These are phyloP conservation scores for Ceratobasidium papillatum DNA, from an alignment of 1,284 basidiomycete species.

Conservation along the genomic window DNA sequence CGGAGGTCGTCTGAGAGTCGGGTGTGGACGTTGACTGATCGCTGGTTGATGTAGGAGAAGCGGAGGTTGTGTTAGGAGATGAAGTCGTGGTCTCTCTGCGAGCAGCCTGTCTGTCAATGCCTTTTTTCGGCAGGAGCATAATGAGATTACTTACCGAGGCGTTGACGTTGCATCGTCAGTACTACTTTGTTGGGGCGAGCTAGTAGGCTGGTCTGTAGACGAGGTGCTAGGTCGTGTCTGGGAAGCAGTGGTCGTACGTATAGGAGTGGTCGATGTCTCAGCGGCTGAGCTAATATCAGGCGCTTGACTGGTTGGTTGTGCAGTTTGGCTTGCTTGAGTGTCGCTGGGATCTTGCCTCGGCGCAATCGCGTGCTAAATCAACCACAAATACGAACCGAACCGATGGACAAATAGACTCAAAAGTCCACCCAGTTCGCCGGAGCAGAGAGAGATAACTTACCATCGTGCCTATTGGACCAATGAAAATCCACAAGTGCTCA, in stretches of 20 bases:
- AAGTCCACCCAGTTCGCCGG: not conserved
- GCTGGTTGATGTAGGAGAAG: not conserved
- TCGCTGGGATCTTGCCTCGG: not conserved
- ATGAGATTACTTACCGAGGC: not conserved
- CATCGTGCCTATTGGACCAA: not conserved
- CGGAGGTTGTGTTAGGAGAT: not conserved
- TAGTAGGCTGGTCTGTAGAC: constrained; percentile 3
- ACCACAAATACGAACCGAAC: not conserved
- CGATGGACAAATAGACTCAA: not conserved
- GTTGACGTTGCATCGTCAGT: not conserved
- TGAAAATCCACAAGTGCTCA: not conserved
- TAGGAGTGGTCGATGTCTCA: not conserved
- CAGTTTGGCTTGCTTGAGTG: not conserved
- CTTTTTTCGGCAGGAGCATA: not conserved
- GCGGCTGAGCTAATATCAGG: not conserved
- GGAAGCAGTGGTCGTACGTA: not conserved
- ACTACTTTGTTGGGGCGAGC: not conserved
- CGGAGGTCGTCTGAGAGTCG: constrained; percentile 14
- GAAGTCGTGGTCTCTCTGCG: constrained; percentile 10
- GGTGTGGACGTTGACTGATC: constrained; percentile 11
- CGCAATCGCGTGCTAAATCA: not conserved
- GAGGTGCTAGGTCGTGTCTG: constrained; percentile 1
- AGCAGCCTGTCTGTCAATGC: not conserved
- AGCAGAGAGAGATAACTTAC: not conserved
- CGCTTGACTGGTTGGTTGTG: not conserved